phyloP scores from a whole-genome alignment of 169 alveolate genomes.

The Eimeria praecox region DNA sequence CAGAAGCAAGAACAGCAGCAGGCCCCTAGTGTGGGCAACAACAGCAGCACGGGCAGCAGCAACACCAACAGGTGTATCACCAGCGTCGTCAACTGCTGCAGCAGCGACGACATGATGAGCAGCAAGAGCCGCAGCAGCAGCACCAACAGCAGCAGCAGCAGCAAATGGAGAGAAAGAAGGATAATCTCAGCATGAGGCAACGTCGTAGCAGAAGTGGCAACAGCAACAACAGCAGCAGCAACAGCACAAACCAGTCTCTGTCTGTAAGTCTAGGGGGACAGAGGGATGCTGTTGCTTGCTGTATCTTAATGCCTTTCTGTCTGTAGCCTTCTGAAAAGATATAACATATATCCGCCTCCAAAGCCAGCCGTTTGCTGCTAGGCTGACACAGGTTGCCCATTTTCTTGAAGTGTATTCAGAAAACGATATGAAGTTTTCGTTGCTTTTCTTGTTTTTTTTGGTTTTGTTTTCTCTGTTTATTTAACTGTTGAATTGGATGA shows the following conservation, averaged over 20 bases:
- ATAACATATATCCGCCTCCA: slow-evolving; percentile 31
- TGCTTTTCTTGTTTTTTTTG: neutral
- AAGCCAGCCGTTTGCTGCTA: neutral
- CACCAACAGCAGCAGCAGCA: neutral
- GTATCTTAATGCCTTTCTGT: neutral
- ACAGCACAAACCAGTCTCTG: neutral
- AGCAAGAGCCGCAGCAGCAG: neutral
- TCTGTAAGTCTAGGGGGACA: slow-evolving; percentile 25
- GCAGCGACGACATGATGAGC: neutral
- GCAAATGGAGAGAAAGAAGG: neutral
- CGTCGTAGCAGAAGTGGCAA: neutral
- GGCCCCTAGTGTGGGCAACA: neutral
- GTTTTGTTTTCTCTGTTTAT: too few species aligned
- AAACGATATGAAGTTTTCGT: neutral
- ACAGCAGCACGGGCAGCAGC: neutral
- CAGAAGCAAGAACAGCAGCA: neutral
- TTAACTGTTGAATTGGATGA: too few species aligned
- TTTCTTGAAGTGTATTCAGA: neutral
- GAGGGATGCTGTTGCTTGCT: neutral
- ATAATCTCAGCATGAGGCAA: neutral
- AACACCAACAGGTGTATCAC: neutral
- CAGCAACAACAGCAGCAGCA: slow-evolving; percentile 30
- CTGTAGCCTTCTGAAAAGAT: slow-evolving; percentile 3
- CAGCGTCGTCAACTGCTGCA: neutral
- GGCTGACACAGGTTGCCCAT: neutral